A percentile compares a stretch with the other conserved stretches of the same genome.
phyloP scores from a whole-genome alignment of 805 yeast genomes.

The Naumovozyma baii region DNA sequence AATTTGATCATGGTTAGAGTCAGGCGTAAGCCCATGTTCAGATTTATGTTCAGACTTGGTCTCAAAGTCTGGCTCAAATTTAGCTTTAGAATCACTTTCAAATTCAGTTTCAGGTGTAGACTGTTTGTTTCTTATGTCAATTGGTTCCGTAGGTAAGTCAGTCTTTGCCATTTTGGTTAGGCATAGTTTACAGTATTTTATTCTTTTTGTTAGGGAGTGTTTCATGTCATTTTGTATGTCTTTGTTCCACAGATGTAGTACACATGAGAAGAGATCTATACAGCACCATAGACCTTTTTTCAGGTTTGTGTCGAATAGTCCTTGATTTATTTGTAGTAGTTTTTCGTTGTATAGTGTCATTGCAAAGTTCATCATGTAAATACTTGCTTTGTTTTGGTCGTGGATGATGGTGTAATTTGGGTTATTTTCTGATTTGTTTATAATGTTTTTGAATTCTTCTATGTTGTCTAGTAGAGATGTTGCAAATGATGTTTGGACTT shows the following conservation, averaged over 20 bases:
- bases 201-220: conserved; percentile 13
- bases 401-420: conserved; percentile 35
- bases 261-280: conserved; percentile 17
- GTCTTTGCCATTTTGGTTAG: conserved; percentile 21
- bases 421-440: conserved; percentile 24
- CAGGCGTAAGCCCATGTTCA: too few relatives aligned
- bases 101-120: background rate
- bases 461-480: conserved; percentile 57
- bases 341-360: conserved; percentile 45
- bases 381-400: conserved; percentile 50
- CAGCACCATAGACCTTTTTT: conserved; percentile 28
- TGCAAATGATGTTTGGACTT: conserved; percentile 52
- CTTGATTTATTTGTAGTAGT: conserved; percentile 39
- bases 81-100: too few relatives aligned
- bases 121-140: conserved; percentile 2
- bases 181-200: conserved; percentile 24
- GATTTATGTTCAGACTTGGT: too few relatives aligned
- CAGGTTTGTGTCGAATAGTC: conserved; percentile 31
- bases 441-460: conserved; percentile 43
- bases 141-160: conserved; percentile 9
- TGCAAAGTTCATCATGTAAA: conserved; percentile 49
- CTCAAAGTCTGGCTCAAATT: too few relatives aligned
- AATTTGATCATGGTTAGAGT: background rate
- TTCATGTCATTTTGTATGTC: conserved; percentile 4
- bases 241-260: conserved; percentile 20